Evolutionary conservation across 164 flowering plant species (phyloP).

Genomic region (Dillenia turbinata): DNA sequence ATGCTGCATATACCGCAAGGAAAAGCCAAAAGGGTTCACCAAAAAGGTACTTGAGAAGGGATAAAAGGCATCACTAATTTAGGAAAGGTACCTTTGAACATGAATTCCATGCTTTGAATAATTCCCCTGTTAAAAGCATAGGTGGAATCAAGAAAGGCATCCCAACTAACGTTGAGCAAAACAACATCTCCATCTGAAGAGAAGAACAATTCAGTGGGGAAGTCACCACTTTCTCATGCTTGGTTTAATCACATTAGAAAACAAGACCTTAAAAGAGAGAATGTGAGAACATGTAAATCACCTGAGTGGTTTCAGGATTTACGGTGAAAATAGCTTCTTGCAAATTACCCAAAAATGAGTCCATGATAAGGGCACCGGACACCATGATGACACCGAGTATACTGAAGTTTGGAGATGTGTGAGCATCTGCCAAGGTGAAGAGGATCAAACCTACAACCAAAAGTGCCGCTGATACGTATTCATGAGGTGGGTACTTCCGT

Average conservation of each 20-base stretch:
- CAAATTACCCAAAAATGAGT: constrained; percentile 76
- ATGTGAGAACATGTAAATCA: constrained; percentile 7
- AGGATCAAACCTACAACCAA: constrained; percentile 67
- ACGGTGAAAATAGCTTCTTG: constrained; percentile 89
- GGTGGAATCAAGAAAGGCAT: constrained; percentile 90
- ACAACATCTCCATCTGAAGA: constrained; percentile 89
- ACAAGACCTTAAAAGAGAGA: background rate
- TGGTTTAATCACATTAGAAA: background rate
- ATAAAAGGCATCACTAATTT: background rate
- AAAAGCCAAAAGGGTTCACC: background rate
- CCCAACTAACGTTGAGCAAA: constrained; percentile 92
- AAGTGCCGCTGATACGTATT: constrained; percentile 62
- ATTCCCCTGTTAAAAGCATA: constrained; percentile 86
- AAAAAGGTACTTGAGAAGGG: background rate
- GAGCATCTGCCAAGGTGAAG: constrained; percentile 76
- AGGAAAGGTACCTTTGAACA: constrained; percentile 61
- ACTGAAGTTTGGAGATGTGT: constrained; percentile 72
- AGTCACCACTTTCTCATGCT: background rate
- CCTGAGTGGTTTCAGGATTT: constrained; percentile 93
- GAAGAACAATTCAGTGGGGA: background rate
- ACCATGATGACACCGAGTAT: constrained; percentile 72
- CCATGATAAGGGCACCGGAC: constrained; percentile 74
- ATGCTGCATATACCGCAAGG: constrained; percentile 49
- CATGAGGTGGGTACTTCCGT: constrained; percentile 60
- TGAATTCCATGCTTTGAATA: constrained; percentile 80